phyloP scores from a whole-genome alignment of 345 rosid genomes.

The Gossypium stocksii region DNA sequence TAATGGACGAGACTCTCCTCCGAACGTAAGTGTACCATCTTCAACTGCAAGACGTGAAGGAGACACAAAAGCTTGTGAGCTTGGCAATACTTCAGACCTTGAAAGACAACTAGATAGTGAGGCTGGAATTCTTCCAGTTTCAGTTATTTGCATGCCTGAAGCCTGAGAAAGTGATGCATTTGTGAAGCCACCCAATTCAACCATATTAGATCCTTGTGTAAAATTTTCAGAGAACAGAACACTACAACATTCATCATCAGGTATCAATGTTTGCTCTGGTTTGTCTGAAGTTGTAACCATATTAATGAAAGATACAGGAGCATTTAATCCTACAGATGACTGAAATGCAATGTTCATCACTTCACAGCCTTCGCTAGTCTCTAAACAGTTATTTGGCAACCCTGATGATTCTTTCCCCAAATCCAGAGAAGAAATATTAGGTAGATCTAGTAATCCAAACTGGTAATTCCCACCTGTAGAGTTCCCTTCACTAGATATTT shows the following conservation, averaged over 20 bases:
- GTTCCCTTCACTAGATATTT: slow-evolving; percentile 53
- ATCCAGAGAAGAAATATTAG: slow-evolving; percentile 46
- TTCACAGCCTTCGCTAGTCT: slow-evolving; percentile 41
- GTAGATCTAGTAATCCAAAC: slow-evolving; percentile 39
- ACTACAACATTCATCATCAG: slow-evolving; percentile 89
- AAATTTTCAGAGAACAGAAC: slow-evolving; percentile 52
- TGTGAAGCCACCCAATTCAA: slow-evolving; percentile 32
- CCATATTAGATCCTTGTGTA: slow-evolving; percentile 33
- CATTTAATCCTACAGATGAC: slow-evolving; percentile 36
- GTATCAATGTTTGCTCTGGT: slow-evolving; percentile 51
- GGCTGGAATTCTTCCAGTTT: slow-evolving; percentile 32
- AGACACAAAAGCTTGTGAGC: slow-evolving; percentile 43
- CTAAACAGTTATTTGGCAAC: slow-evolving; percentile 37
- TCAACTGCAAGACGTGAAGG: slow-evolving; percentile 32
- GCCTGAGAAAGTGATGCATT: slow-evolving; percentile 35
- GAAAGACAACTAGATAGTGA: slow-evolving; percentile 41
- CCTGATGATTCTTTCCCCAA: slow-evolving; percentile 42
- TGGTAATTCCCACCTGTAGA: slow-evolving; percentile 43
- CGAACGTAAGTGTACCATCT: slow-evolving; percentile 28
- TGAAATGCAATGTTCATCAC: slow-evolving; percentile 37
- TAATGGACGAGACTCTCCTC: slow-evolving; percentile 39
- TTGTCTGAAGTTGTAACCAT: slow-evolving; percentile 31
- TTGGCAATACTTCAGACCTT: slow-evolving; percentile 34
- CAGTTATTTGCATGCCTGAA: slow-evolving; percentile 36
- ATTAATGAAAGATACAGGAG: slow-evolving; percentile 43